phyloP scores from a whole-genome alignment of 345 rosid species.

The Nephelium lappaceum region DNA sequence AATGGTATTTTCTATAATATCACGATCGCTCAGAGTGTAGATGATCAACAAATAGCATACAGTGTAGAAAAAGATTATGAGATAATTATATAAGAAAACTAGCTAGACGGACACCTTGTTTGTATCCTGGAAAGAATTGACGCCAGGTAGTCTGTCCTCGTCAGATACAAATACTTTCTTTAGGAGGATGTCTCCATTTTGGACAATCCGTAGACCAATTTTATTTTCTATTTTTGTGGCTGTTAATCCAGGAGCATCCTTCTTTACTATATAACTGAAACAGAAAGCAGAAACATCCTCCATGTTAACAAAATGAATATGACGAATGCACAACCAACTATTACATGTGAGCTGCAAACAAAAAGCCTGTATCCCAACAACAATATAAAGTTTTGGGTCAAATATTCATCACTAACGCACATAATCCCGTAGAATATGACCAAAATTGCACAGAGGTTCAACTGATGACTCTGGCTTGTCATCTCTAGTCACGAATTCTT shows the following conservation, averaged over 20 bases:
- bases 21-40: not conserved
- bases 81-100: conserved; percentile 14
- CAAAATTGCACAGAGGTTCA: not conserved
- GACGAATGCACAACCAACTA: not conserved
- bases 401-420: not conserved
- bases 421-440: not conserved
- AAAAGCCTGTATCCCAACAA: not conserved
- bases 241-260: conserved; percentile 87
- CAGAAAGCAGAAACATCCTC: conserved; percentile 20
- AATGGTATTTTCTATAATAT: not conserved
- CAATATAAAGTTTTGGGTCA: not conserved
- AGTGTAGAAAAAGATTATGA: not conserved
- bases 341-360: not conserved
- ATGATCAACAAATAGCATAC: not conserved
- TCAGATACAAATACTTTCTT: conserved; percentile 83
- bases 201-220: conserved; percentile 93
- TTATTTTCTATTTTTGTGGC: conserved; percentile 86
- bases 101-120: conserved; percentile 60
- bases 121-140: conserved; percentile 90
- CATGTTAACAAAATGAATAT: not conserved
- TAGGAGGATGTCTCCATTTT: conserved; percentile 90
- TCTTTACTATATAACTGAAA: conserved; percentile 81
- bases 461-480: not conserved
- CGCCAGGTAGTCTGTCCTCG: conserved; percentile 84
- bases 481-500: not conserved